A percentile compares a stretch with the other conserved stretches of the same genome.
Conservation (phyloP, 2,329 filamentous ascomycete species). For the Nannizzia gypsea region DNA sequence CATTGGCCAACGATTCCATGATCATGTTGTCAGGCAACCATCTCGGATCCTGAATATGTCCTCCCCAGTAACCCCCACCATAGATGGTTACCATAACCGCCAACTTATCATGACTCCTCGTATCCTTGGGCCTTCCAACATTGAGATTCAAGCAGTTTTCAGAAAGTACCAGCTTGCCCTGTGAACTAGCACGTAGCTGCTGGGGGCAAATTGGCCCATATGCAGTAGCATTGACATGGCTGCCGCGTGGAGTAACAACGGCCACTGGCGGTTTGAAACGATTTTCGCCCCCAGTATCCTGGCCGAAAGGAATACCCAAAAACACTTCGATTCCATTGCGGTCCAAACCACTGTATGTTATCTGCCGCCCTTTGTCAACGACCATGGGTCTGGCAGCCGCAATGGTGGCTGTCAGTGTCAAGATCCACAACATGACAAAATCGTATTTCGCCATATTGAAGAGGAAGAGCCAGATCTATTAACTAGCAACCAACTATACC, state of each 20-base stretch:
- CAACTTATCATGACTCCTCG: slow-evolving; percentile 41
- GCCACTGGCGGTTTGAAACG: slow-evolving; percentile 7
- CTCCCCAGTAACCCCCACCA: slow-evolving; percentile 26
- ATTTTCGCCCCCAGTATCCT: slow-evolving; percentile 7
- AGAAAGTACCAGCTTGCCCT: background rate
- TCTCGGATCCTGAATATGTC: slow-evolving; percentile 6
- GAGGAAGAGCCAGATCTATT: background rate
- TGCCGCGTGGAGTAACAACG: background rate
- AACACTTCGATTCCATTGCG: slow-evolving; percentile 8
- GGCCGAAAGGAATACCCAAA: background rate
- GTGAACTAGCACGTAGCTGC: background rate
- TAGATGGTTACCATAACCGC: slow-evolving; percentile 63
- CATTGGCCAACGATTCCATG: slow-evolving; percentile 31
- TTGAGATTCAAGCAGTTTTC: slow-evolving; percentile 56
- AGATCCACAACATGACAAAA: background rate
- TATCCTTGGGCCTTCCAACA: slow-evolving; percentile 48
- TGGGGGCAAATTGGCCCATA: slow-evolving; percentile 7
- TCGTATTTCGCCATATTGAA: background rate
- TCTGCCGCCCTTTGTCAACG: background rate
- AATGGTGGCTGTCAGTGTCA: background rate
- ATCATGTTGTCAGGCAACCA: slow-evolving; percentile 24
- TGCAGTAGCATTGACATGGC: background rate
- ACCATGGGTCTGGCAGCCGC: background rate
- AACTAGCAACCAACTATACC: background rate
- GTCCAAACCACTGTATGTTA: slow-evolving; percentile 4